A percentile compares a stretch with the other conserved stretches of the same genome.
Evolutionary conservation across 805 yeast species (phyloP).

Genomic region (Sporopachydermia quercuum): DNA sequence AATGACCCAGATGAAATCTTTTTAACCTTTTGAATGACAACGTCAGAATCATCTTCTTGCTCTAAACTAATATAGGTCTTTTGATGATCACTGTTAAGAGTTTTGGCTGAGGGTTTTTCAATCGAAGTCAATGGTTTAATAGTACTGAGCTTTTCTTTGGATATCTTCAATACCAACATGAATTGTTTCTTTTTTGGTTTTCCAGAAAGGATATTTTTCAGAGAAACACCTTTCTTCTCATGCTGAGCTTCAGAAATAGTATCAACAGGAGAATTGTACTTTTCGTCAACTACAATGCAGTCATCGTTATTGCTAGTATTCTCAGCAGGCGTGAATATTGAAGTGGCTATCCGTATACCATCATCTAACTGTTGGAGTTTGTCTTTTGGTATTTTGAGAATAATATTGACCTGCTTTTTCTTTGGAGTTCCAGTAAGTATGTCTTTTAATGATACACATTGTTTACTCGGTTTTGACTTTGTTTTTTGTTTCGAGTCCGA

Average conservation of each 20-base stretch:
- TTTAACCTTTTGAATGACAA: neutral
- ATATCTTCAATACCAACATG: neutral
- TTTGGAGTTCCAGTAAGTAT: neutral
- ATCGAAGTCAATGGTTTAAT: neutral
- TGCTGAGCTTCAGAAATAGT: neutral
- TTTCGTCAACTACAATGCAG: neutral
- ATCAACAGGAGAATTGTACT: neutral
- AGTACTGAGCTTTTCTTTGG: neutral
- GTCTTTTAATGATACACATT: slow-evolving; percentile 1
- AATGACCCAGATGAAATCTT: neutral
- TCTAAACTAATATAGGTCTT: no score
- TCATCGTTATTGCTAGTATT: neutral
- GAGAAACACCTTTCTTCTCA: neutral
- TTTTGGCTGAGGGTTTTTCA: neutral
- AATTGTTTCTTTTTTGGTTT: neutral
- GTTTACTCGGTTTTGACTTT: no score
- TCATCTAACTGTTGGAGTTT: neutral
- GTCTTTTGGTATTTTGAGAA: neutral
- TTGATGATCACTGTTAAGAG: neutral
- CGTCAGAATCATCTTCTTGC: neutral
- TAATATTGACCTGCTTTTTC: neutral
- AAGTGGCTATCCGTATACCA: no score
- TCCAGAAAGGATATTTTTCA: neutral
- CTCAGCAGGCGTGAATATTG: neutral
- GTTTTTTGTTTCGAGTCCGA: no score